Percentiles rank a stretch among this genome's conserved stretches.
Evolutionary conservation across 805 yeast genomes (phyloP).

Genomic region (Myxozyma neglecta): DNA sequence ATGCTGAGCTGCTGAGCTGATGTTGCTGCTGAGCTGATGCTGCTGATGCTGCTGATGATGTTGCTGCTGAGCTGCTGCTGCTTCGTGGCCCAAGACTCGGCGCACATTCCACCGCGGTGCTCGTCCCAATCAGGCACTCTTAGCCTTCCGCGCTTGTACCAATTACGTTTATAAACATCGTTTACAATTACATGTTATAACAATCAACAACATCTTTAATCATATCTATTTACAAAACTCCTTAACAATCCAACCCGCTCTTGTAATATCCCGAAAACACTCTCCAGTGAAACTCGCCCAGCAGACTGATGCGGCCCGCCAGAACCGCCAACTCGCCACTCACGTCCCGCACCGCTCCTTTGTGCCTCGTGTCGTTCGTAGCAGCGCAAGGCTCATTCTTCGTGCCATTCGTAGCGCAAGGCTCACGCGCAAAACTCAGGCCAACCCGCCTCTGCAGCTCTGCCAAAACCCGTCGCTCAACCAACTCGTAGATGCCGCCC

Average conservation of each 20-base stretch:
- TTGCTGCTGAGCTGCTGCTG: too few species aligned
- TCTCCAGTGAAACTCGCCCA: conserved; percentile 30
- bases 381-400: not conserved
- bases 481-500: conserved; percentile 9
- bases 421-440: conserved; percentile 1
- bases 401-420: too few species aligned
- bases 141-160: too few species aligned
- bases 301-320: conserved; percentile 22
- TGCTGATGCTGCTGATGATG: not conserved
- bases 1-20: conserved; percentile 4
- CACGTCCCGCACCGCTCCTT: conserved; percentile 14
- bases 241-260: conserved; percentile 11
- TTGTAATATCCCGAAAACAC: conserved; percentile 28
- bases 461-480: conserved; percentile 21
- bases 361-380: not conserved
- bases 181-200: not conserved
- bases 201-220: not conserved
- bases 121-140: too few species aligned
- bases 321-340: conserved; percentile 22
- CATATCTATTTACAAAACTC: too few species aligned
- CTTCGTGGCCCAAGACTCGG: too few species aligned
- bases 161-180: too few species aligned
- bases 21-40: not conserved
- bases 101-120: too few species aligned
- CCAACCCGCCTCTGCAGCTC: conserved; percentile 23